A percentile compares a stretch with the other conserved stretches of the same genome.
Conservation (phyloP, 139 green algal genomes). For the Coccomyxa sp. region DNA sequence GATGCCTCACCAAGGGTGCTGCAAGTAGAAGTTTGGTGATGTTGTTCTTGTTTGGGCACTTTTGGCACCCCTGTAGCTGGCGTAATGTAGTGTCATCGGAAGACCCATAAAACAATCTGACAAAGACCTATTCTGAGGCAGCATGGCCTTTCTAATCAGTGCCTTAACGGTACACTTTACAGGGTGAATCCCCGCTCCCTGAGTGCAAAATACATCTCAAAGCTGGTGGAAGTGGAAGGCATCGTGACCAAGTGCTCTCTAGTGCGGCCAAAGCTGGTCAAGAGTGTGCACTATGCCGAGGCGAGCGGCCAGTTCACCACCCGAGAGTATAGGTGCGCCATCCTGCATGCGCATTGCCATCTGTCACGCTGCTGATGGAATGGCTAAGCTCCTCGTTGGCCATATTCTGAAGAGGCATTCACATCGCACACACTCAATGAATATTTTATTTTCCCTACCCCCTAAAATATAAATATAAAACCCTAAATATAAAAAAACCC, state of each 20-base stretch:
- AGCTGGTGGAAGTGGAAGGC: conserved; percentile 88
- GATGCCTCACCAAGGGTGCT: neutral
- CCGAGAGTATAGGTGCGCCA: conserved; percentile 33
- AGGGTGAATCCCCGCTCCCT: conserved; percentile 83
- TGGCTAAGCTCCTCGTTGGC: no score
- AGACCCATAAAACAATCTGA: no score
- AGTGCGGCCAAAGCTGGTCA: conserved; percentile 86
- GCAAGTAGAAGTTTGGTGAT: neutral
- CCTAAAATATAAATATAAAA: no score
- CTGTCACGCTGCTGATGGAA: neutral
- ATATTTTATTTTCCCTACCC: no score
- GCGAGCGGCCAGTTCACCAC: conserved; percentile 60
- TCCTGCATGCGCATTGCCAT: conserved; percentile 44
- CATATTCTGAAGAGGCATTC: no score
- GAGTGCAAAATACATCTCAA: conserved; percentile 64
- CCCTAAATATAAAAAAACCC: no score
- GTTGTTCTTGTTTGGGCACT: neutral
- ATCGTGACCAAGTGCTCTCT: conserved; percentile 93
- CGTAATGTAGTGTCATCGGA: no score
- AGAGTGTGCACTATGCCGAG: conserved; percentile 87
- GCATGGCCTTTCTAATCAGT: no score
- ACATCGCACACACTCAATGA: no score
- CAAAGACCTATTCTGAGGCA: no score
- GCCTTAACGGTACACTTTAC: neutral
- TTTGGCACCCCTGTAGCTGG: neutral